Evolutionary conservation across 2,329 filamentous ascomycete genomes (phyloP).

Genomic region (Fusarium nurragi): DNA sequence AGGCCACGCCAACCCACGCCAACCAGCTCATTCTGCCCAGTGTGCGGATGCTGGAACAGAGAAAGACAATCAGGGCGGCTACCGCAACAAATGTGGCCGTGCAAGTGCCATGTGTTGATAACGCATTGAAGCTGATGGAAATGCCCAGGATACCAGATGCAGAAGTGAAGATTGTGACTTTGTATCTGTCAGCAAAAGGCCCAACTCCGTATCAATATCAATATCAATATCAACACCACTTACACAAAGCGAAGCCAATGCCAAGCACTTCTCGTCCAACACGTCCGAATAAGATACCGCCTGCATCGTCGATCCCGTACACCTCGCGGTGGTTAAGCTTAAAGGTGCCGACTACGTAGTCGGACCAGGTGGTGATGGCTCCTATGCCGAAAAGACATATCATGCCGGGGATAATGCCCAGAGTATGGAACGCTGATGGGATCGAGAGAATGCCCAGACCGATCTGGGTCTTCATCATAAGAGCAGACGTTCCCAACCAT

Average conservation of each 20-base stretch:
- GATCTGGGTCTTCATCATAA: constrained; percentile 60
- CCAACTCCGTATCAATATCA: background rate
- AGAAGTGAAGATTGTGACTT: constrained; percentile 19
- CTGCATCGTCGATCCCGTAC: constrained; percentile 64
- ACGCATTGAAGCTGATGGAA: constrained; percentile 53
- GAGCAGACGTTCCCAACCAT: constrained; percentile 54
- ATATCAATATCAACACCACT: background rate
- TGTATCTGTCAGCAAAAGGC: constrained; percentile 1
- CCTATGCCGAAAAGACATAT: constrained; percentile 54
- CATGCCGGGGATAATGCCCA: constrained; percentile 59
- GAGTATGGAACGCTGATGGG: constrained; percentile 54
- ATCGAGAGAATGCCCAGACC: constrained; percentile 59
- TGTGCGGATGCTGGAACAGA: constrained; percentile 47
- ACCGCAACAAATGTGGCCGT: constrained; percentile 53
- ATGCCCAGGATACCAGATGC: constrained; percentile 39
- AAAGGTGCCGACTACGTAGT: constrained; percentile 60
- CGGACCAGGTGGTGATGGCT: constrained; percentile 58
- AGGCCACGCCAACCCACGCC: constrained; percentile 40
- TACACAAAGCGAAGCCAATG: constrained; percentile 49
- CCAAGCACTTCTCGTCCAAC: constrained; percentile 56
- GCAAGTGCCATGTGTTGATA: constrained; percentile 51
- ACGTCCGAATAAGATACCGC: constrained; percentile 58
- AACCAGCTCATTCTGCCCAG: constrained; percentile 47
- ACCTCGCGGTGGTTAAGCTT: constrained; percentile 61
- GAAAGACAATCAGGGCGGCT: constrained; percentile 43